Base-by-base conservation (phyloP, 2,329 filamentous ascomycete genomes). In the Akanthomyces muscarius region DNA sequence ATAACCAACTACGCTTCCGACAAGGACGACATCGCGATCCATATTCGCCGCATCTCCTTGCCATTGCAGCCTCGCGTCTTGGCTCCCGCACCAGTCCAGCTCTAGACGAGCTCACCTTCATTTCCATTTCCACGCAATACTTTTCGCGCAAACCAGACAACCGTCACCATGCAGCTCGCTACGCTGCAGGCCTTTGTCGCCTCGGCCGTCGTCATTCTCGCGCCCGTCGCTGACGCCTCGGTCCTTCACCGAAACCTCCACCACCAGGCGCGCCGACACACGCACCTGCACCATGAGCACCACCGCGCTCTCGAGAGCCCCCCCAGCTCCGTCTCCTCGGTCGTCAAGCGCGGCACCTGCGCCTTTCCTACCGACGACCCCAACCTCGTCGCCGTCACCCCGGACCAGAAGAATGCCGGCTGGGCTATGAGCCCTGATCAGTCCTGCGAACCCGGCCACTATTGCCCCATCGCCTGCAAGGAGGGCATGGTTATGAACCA, bases 351-450 rank as follows among this genome's bases (percentile, higher is more conserved):
- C 68, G 77, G 78, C 42, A 71, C 79, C 63, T 93, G 90, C 75
- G 70, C 80, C 61, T 89, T 93, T 69, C 90, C 90, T 25, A 71
- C 68, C 13, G 77, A 80, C 41, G 81, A 89, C 70, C 81, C 84
- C 36, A 88, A 89, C 60, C 76, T 93, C 70, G 84, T 92, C 51
- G 74, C 84, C 16, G 81, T 94, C 59, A 90, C 89, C 11, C 89
- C 89, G 5, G 78, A 78, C 59, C 72, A 74, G 50, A 71, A 77
- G 72, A 94, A 94, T 76, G 88, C 80, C 56, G 90, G 90, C 65
- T 94, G 90, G 87, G 90, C 90, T 48, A 87, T 93, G 85, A 89
- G 88, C 69, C 89, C 90, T 4, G 87, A 93, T 73, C 84, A 89
- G 72, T 73, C 83, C 61, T 93, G 90, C 74, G 79, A 78, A 64